Conservation (phyloP, 1,284 basidiomycete genomes). For the Tylopilus sp. region DNA sequence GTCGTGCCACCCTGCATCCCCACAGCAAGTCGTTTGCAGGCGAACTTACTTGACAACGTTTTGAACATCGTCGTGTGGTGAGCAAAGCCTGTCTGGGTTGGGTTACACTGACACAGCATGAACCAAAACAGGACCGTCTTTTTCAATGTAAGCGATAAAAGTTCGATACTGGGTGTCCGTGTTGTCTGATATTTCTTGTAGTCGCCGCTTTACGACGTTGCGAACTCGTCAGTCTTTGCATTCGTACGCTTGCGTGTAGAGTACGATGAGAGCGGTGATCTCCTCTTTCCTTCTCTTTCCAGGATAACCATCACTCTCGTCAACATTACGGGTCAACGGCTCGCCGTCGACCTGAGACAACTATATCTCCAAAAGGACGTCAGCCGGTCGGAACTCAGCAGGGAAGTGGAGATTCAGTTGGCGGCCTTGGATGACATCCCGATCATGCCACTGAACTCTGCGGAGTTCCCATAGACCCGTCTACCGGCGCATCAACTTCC, state of each 20-base stretch:
- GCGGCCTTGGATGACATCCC: not conserved
- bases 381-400: not conserved
- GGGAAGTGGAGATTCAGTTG: not conserved
- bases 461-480: not conserved
- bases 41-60: not conserved
- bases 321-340: slow-evolving; percentile 5
- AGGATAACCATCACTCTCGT: not conserved
- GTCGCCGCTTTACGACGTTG: not conserved
- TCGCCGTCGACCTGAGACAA: slow-evolving; percentile 6
- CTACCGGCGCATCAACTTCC: not conserved
- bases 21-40: not conserved
- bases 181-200: not conserved
- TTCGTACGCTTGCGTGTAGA: not conserved
- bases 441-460: not conserved
- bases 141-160: not conserved
- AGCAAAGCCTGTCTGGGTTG: not conserved
- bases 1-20: not conserved
- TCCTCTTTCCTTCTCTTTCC: not conserved
- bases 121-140: slow-evolving; percentile 1
- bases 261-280: not conserved
- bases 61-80: not conserved
- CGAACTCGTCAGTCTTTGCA: not conserved
- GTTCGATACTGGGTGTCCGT: not conserved
- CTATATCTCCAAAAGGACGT: not conserved
- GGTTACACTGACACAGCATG: not conserved